Evolutionary conservation across 495 filamentous ascomycete species (phyloP).

Genomic region (Neohortaea acidophila): DNA sequence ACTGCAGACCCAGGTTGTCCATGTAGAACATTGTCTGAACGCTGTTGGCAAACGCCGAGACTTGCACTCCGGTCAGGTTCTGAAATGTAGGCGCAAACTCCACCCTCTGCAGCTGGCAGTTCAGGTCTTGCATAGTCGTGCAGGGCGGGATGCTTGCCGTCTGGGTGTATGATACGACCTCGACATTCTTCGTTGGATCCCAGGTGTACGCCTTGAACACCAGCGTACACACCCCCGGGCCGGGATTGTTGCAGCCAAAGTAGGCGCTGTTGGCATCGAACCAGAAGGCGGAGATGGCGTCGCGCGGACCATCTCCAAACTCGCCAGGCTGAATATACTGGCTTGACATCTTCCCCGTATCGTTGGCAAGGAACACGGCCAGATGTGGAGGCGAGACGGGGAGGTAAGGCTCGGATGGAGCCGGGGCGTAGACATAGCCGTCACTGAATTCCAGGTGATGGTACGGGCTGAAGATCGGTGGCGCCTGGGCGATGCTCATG

Average conservation of each 20-base stretch:
- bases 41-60: slow-evolving; percentile 26
- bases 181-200: slow-evolving; percentile 11
- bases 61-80: slow-evolving; percentile 29
- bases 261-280: slow-evolving; percentile 29
- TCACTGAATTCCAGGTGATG: slow-evolving; percentile 30
- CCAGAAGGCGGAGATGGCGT: slow-evolving; percentile 29
- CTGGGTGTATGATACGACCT: slow-evolving; percentile 22
- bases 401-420: slow-evolving; percentile 27
- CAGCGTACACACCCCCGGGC: slow-evolving; percentile 26
- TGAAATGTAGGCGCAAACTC: slow-evolving; percentile 23
- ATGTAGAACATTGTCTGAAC: slow-evolving; percentile 27
- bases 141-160: slow-evolving; percentile 26
- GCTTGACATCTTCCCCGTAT: slow-evolving; percentile 17
- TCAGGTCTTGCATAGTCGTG: slow-evolving; percentile 11
- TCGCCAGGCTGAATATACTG: slow-evolving; percentile 27
- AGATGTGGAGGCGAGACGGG: slow-evolving; percentile 30
- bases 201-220: slow-evolving; percentile 28
- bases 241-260: slow-evolving; percentile 30
- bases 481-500: slow-evolving; percentile 20
- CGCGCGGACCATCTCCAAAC: slow-evolving; percentile 30
- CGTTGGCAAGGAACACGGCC: slow-evolving; percentile 28
- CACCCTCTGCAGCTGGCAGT: slow-evolving; percentile 27
- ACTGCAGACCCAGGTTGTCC: slow-evolving; percentile 29
- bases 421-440: slow-evolving; percentile 30
- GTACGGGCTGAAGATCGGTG: slow-evolving; percentile 33